Evolutionary conservation across 192 early-diverging fungal genomes (phyloP).

Genomic region (Phlyctochytrium arcticum): DNA sequence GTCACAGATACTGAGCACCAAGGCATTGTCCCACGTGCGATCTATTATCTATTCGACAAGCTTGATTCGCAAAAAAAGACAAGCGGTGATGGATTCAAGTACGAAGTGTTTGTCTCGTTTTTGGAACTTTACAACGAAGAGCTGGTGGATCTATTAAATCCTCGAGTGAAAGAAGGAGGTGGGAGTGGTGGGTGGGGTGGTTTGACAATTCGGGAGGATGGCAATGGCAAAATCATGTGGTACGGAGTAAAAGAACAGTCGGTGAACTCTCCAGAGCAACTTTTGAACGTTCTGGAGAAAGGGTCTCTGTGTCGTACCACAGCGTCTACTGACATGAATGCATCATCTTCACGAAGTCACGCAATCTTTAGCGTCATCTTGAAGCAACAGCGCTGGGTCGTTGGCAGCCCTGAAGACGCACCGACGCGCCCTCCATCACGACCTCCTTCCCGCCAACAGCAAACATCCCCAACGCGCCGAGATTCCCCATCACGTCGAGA

Average conservation of each 20-base stretch:
- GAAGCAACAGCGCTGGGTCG: slow-evolving; percentile 50
- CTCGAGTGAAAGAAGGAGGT: slow-evolving; percentile 46
- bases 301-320: slow-evolving; percentile 59
- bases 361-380: slow-evolving; percentile 94
- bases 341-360: slow-evolving; percentile 90
- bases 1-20: slow-evolving; percentile 14
- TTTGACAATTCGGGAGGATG: slow-evolving; percentile 80
- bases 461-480: too few relatives aligned
- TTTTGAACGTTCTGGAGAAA: slow-evolving; percentile 44
- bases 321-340: slow-evolving; percentile 97
- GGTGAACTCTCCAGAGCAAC: slow-evolving; percentile 67
- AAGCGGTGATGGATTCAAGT: slow-evolving; percentile 21
- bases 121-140: slow-evolving; percentile 99
- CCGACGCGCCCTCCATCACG: too few relatives aligned
- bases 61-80: slow-evolving; percentile 22
- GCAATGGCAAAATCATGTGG: slow-evolving; percentile 87
- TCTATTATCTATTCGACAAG: slow-evolving; percentile 34
- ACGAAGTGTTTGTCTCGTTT: slow-evolving; percentile 69
- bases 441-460: too few relatives aligned
- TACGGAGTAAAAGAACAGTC: slow-evolving; percentile 74
- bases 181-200: slow-evolving; percentile 11
- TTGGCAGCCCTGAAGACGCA: background rate
- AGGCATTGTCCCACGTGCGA: slow-evolving; percentile 51
- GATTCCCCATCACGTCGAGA: too few relatives aligned
- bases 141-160: slow-evolving; percentile 84